A percentile compares a stretch with the other conserved stretches of the same genome.
phyloP scores from a whole-genome alignment of 2,329 filamentous ascomycete genomes.

The Emmonsia crescens region DNA sequence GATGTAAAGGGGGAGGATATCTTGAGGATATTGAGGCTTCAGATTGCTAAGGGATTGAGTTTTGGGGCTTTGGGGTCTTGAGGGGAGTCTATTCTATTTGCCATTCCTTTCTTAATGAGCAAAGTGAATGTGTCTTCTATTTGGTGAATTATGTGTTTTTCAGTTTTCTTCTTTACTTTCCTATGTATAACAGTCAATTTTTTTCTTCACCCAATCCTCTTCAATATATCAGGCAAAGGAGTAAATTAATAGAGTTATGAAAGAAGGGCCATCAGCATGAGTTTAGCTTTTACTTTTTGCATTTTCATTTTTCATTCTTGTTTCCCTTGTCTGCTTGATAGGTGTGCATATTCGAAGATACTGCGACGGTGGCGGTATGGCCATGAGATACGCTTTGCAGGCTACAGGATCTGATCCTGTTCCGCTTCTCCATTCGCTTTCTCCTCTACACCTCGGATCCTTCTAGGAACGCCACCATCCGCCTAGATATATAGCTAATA shows the following conservation, averaged over 20 bases:
- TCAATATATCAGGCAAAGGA: background rate
- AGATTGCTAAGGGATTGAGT: slow-evolving; percentile 59
- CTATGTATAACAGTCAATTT: background rate
- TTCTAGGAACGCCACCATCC: too few relatives aligned
- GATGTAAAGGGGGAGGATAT: slow-evolving; percentile 56
- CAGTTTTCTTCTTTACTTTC: background rate
- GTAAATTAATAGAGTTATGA: background rate
- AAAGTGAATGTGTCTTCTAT: background rate
- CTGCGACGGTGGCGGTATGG: background rate
- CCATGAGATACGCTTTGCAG: background rate
- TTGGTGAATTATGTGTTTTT: background rate
- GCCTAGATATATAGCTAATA: background rate
- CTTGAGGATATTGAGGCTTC: slow-evolving; percentile 59
- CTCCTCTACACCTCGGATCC: background rate
- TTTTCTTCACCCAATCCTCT: background rate
- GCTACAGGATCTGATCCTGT: background rate
- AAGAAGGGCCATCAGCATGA: background rate
- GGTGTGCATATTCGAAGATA: background rate
- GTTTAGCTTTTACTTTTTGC: background rate
- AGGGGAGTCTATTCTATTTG: slow-evolving; percentile 6
- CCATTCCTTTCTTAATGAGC: slow-evolving; percentile 5
- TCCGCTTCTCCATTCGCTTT: background rate
- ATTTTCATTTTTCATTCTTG: background rate
- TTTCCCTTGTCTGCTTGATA: background rate
- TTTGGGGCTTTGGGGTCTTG: slow-evolving; percentile 23